Base-by-base conservation (phyloP, 176 grass and related monocot genomes). In the Aegilops umbellulata region DNA sequence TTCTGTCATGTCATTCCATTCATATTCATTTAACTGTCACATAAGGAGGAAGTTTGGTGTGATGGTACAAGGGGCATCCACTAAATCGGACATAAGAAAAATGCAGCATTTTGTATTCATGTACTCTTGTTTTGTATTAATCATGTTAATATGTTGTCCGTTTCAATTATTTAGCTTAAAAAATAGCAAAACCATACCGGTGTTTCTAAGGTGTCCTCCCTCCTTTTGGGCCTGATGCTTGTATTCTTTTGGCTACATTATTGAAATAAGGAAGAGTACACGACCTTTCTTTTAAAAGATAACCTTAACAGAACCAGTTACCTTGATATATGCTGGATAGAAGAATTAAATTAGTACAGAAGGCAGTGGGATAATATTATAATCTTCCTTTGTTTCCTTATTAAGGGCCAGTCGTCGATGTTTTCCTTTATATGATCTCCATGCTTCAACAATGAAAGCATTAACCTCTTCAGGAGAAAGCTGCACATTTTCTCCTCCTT, bases 1-100 rank as follows among this genome's bases (percentile, higher is more conserved):
- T n/a, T 77, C 55, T 82, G 15, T 49, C 67, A 17, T 90, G 8
- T 32, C 47, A 46, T 81, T 80, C 41, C 19, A 3, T 81, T 67
- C 34, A 22, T 80, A 65, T 66, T 61, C 10, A 75, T 69, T 76
- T 60, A 25, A 12, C 12, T 39, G 25, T 80, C 11, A 75, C 22
- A 27, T 64, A 12, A 46, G 41, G 60, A 68, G 67, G 76, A 77
- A 22, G 53, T 69, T 77, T 77, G 20, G 19, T 51, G 62, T 8
- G 9, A 57, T 60, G 63, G 17, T 35, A 30, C 44, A 53, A 82
- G 73, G 57, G 12, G 58, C 34, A 46, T 27, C 31, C 15, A 51
- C 31, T 87, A 62, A 71, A 81, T 77, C 8, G 25, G 71, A 82
- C 35, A 11, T 39, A 22, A 60, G 51, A 7, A 46, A 44, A 74